Evolutionary conservation across 805 yeast genomes (phyloP), one percentile per base, ranked within the genome.

Genomic region (Hanseniaspora occidentalis): DNA sequence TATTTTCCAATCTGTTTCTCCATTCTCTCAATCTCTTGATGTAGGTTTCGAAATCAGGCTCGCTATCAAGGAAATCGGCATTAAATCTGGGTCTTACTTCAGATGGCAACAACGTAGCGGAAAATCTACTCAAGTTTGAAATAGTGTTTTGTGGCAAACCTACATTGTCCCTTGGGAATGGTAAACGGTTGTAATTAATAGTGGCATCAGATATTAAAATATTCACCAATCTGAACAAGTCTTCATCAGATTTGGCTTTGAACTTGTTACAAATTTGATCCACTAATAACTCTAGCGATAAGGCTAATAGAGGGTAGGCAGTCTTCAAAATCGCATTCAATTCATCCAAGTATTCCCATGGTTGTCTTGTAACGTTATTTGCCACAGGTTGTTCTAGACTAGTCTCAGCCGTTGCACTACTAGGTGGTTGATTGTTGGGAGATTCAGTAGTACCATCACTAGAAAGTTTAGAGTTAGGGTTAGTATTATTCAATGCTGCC

Each of bases 251-350:
- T 35, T 83, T 81, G 27, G 94, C 79, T 61, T 89, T 92, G 69
- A 92, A 89, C 41, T 96, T 69, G 56, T 86, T 95, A 52, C 79
- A 80, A 41, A 92, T 84, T 64, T 94, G 98, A 53, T 94, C 97
- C 22, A 92, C 96, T 41, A 94, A 64, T 0, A 97, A 85, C 60
- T 92, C 99, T 47, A 94, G 69, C 0, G 96, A 85, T 35, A 92
- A 70, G 0, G 98, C 95, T 46, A 92, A 64, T 40, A 92, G 64
- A 2, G 99, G 99, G 58, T 88, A 92, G 0, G 97, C 96, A 0
- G 99, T 94, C 57, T 92, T 92, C 57, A 94, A 66, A 41, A 92
- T 88, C 18, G 94, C 92, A 83, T 86, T 85, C 42, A 92, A 81
- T 53, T 89, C 97, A 41, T 77, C 81, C 34, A 88, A 88, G 53